These are phyloP conservation scores for Arctium lappa DNA, from an alignment of 129 eudicot species.

Conservation along the genomic window DNA sequence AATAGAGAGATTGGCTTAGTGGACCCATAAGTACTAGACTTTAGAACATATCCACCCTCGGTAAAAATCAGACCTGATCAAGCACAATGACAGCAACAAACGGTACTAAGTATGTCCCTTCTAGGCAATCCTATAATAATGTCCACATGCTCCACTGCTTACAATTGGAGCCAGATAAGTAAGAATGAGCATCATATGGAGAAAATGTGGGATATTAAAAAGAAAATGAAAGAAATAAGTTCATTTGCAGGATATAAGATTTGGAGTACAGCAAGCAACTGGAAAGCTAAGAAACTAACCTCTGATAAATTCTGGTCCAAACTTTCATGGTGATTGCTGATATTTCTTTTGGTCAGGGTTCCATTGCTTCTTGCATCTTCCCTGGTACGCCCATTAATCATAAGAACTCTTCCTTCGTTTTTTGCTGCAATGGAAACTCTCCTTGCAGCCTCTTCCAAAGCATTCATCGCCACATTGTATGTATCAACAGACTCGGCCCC, in stretches of 20 bases:
- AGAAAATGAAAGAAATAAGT: not conserved
- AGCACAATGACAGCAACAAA: not conserved
- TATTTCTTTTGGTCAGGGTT: conserved; percentile 12
- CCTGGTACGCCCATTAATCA: conserved; percentile 34
- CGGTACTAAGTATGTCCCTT: not conserved
- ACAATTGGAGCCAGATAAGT: not conserved
- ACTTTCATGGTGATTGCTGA: conserved; percentile 19
- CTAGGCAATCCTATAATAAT: not conserved
- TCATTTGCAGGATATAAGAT: conserved; percentile 1
- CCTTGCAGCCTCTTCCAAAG: conserved; percentile 54
- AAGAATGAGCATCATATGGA: conserved; percentile 4
- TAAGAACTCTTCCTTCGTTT: conserved; percentile 31
- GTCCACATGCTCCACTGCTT: conserved; percentile 2
- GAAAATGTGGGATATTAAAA: not conserved
- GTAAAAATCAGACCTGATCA: not conserved
- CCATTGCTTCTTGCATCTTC: conserved; percentile 36
- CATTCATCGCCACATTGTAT: conserved; percentile 51
- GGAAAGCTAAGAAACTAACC: conserved; percentile 35
- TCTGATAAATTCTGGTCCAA: conserved; percentile 39
- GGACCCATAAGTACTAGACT: not conserved
- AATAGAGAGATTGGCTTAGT: not conserved
- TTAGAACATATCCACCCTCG: not conserved
- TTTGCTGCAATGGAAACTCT: conserved; percentile 45
- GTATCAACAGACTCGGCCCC: conserved; percentile 57
- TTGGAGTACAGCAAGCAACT: not conserved